Evolutionary conservation across 192 early-diverging fungal species (phyloP).

Genomic region (Irineochytrium annulatum): DNA sequence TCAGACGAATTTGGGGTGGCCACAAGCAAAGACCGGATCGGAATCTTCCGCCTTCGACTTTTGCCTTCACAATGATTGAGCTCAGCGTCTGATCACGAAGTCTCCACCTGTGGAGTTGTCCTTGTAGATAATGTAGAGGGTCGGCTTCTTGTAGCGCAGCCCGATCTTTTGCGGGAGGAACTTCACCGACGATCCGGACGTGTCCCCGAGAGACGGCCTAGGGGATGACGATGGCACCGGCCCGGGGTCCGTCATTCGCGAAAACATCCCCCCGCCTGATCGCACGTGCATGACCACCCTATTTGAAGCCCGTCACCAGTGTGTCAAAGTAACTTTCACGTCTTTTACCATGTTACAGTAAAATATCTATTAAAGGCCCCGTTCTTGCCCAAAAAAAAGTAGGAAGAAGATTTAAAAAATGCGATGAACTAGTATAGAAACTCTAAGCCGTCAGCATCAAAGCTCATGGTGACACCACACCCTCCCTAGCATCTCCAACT

Average conservation of each 20-base stretch:
- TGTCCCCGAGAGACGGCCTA: background rate
- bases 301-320: background rate
- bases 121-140: background rate
- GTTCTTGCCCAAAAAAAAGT: background rate
- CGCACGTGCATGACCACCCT: background rate
- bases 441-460: background rate
- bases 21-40: constrained; percentile 19
- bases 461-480: background rate
- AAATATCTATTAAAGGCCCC: background rate
- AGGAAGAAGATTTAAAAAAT: background rate
- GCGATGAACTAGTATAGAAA: background rate
- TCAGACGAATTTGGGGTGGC: background rate
- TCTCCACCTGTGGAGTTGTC: background rate
- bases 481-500: too few relatives aligned
- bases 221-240: background rate
- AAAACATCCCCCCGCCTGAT: too few relatives aligned
- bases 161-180: background rate
- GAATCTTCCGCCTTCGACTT: constrained; percentile 23
- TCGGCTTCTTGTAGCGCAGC: background rate
- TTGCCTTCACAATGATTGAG: constrained; percentile 9
- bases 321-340: background rate
- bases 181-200: background rate
- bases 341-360: background rate
- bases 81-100: background rate
- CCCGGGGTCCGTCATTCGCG: background rate